Evolutionary conservation across 768 basidiomycete species (phyloP).

Genomic region (Chalciporus chontae): DNA sequence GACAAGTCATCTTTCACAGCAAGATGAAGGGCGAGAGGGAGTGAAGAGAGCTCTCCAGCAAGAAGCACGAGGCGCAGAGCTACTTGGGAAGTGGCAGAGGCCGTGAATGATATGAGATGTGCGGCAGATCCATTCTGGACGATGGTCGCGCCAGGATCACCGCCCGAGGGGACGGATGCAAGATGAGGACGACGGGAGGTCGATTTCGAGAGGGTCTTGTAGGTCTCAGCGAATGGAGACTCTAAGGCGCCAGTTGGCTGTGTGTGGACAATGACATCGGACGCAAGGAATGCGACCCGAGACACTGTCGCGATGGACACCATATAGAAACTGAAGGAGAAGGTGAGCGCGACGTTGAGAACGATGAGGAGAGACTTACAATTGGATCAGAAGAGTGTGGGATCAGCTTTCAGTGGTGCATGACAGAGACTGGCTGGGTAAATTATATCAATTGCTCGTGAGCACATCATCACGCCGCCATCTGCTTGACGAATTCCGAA

Average conservation of each 20-base stretch:
- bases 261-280: constrained; percentile 62
- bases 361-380: too few species aligned
- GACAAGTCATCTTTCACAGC: constrained; percentile 65
- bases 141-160: constrained; percentile 59
- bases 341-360: too few species aligned
- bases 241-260: constrained; percentile 39
- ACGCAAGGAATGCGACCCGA: constrained; percentile 68
- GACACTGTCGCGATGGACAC: constrained; percentile 44
- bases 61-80: constrained; percentile 62
- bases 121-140: constrained; percentile 40
- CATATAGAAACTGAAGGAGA: constrained; percentile 9
- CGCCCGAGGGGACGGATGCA: constrained; percentile 55
- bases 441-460: constrained; percentile 8
- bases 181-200: constrained; percentile 41
- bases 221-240: constrained; percentile 38
- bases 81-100: constrained; percentile 47
- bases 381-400: not conserved
- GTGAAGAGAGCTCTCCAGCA: constrained; percentile 61
- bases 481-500: constrained; percentile 18
- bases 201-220: constrained; percentile 30
- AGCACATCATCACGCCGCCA: constrained; percentile 21
- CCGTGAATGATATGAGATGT: constrained; percentile 59
- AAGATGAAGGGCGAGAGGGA: constrained; percentile 70
- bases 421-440: too few species aligned
- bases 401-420: too few species aligned